Conservation (phyloP, 2,329 filamentous ascomycete species). For the Fusarium pininemorale region DNA sequence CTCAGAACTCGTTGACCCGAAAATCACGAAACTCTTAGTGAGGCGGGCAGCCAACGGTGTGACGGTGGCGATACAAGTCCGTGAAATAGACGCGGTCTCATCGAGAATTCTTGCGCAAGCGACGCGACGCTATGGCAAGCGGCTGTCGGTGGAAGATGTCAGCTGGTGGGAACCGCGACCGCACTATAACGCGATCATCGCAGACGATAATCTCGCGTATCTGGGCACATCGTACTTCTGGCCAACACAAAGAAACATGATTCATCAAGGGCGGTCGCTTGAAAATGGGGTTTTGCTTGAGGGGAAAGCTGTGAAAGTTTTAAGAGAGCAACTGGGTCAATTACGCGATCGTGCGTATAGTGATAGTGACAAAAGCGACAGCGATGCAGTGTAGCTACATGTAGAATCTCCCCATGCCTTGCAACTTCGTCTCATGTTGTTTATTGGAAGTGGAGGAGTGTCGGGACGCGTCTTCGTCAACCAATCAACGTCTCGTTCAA, state of each 20-base stretch:
- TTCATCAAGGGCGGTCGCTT: conserved; percentile 3
- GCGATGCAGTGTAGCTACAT: neutral
- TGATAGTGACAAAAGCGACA: neutral
- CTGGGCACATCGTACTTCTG: neutral
- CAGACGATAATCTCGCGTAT: neutral
- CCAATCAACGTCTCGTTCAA: neutral
- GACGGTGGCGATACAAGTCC: neutral
- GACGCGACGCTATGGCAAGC: neutral
- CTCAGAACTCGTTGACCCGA: neutral
- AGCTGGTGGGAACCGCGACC: conserved; percentile 4
- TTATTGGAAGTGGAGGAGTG: neutral
- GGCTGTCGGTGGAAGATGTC: neutral
- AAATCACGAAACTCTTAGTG: neutral
- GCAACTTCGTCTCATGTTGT: neutral
- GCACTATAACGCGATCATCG: neutral
- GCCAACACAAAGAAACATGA: conserved; percentile 9
- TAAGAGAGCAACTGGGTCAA: neutral
- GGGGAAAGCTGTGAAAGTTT: neutral
- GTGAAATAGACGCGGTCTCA: neutral
- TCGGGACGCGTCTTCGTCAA: neutral
- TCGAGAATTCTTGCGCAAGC: neutral
- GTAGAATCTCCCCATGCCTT: rapidly evolving
- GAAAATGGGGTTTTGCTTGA: conserved; percentile 10
- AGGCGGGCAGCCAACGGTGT: neutral
- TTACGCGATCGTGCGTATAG: neutral